These are phyloP conservation scores for Diplosphaera chodatii DNA, from an alignment of 139 green algal species.

Conservation along the genomic window DNA sequence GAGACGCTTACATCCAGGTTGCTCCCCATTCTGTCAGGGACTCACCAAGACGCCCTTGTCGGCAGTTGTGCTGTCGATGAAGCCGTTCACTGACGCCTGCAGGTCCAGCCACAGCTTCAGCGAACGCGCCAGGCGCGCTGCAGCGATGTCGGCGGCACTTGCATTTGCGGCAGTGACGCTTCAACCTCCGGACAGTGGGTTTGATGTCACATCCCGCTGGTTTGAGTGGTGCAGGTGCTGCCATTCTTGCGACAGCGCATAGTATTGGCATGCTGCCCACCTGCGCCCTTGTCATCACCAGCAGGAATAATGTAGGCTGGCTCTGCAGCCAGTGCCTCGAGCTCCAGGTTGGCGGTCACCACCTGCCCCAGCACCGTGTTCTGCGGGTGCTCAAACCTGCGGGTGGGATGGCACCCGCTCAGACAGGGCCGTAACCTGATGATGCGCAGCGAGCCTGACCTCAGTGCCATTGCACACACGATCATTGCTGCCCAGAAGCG, in stretches of 20 bases:
- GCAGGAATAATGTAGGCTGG: background rate
- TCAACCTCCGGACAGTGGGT: no score
- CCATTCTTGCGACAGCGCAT: no score
- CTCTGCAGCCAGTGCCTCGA: constrained; percentile 25
- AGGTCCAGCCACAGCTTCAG: constrained; percentile 71
- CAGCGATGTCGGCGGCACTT: background rate
- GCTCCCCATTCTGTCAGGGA: background rate
- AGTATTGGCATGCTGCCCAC: no score
- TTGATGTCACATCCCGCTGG: no score
- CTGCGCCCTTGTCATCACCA: background rate
- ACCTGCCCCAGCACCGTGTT: constrained; percentile 73
- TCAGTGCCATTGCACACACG: no score
- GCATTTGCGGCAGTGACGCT: background rate
- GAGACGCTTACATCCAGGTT: no score
- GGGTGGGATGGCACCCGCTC: no score
- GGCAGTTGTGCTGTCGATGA: constrained; percentile 78
- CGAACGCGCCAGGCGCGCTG: constrained; percentile 31
- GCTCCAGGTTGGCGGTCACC: constrained; percentile 68
- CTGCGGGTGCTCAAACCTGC: constrained; percentile 83
- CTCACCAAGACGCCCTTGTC: constrained; percentile 6
- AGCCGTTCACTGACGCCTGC: constrained; percentile 73
- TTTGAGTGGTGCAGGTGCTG: no score
- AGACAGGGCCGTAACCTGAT: no score
- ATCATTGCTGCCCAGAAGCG: no score
- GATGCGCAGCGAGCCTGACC: no score